These are phyloP conservation scores for Cyberlindnera mississippiensis DNA, from an alignment of 805 yeast species.

Conservation along the genomic window DNA sequence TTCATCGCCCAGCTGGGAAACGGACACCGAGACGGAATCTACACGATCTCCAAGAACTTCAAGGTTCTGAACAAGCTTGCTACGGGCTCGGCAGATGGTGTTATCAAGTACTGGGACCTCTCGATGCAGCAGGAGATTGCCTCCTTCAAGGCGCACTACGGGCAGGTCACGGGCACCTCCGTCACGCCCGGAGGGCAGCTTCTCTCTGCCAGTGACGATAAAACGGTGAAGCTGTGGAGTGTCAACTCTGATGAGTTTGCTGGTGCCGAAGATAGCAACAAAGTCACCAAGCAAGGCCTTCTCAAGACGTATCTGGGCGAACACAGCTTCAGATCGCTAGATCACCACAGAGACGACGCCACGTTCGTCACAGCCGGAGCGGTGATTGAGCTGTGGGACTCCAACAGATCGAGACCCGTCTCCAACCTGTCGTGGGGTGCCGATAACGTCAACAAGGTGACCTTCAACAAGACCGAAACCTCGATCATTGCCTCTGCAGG, in stretches of 20 bases:
- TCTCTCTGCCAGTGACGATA: conserved; percentile 88
- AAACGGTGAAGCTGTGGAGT: conserved; percentile 86
- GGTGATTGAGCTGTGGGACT: conserved; percentile 88
- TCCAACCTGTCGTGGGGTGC: conserved; percentile 93
- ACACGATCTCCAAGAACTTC: conserved; percentile 78
- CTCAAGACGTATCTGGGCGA: conserved; percentile 79
- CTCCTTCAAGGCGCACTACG: conserved; percentile 85
- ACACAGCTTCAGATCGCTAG: conserved; percentile 78
- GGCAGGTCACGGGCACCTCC: conserved; percentile 79
- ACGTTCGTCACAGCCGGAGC: conserved; percentile 92
- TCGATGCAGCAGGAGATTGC: conserved; percentile 70
- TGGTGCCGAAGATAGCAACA: conserved; percentile 27
- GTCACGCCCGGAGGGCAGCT: conserved; percentile 53
- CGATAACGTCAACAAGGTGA: conserved; percentile 78
- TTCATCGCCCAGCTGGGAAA: conserved; percentile 91
- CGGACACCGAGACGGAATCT: conserved; percentile 95
- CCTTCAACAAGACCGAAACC: conserved; percentile 87
- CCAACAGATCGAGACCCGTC: conserved; percentile 69
- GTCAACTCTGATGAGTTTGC: conserved; percentile 52
- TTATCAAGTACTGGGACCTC: conserved; percentile 90
- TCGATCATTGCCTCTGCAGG: conserved; percentile 81
- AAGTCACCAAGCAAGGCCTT: conserved; percentile 46
- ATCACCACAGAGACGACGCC: conserved; percentile 73
- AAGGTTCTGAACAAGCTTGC: conserved; percentile 70
- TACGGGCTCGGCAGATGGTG: conserved; percentile 94